These are phyloP conservation scores for Phialophora macrospora DNA, from an alignment of 2,329 filamentous ascomycete species.

Conservation along the genomic window DNA sequence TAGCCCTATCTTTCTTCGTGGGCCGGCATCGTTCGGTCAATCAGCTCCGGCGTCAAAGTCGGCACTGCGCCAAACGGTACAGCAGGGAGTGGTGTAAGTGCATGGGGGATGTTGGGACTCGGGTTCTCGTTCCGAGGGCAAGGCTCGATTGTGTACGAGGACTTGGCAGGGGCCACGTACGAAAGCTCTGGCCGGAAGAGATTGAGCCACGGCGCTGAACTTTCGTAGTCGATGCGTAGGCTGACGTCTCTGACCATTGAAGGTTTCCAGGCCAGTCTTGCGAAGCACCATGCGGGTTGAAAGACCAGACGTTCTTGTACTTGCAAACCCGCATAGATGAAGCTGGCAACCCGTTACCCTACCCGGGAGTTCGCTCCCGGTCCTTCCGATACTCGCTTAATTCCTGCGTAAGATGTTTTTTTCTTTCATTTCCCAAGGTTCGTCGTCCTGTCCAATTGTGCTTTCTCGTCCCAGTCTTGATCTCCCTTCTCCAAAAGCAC, in stretches of 20 bases:
- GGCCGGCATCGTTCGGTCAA: too few relatives aligned
- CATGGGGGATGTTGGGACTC: too few relatives aligned
- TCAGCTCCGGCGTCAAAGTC: too few relatives aligned
- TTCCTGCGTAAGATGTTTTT: background rate
- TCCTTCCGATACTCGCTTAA: background rate
- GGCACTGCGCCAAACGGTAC: too few relatives aligned
- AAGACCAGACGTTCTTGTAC: background rate
- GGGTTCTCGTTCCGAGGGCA: too few relatives aligned
- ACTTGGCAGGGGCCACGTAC: too few relatives aligned
- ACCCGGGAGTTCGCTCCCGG: background rate
- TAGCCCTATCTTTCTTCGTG: too few relatives aligned
- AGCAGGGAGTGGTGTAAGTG: too few relatives aligned
- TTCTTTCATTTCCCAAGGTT: background rate
- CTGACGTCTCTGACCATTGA: background rate
- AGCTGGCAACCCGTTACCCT: background rate
- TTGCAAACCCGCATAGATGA: background rate
- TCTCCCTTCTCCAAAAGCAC: too few relatives aligned
- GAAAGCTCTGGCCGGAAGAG: too few relatives aligned
- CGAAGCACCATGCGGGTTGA: background rate
- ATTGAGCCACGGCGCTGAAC: background rate
- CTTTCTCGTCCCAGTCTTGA: background rate
- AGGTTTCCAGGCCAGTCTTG: background rate
- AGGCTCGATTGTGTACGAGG: too few relatives aligned
- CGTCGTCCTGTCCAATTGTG: background rate
- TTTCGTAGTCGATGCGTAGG: background rate